These are phyloP conservation scores for Erodium moschatum DNA, from an alignment of 441 rosid species.

Conservation along the genomic window DNA sequence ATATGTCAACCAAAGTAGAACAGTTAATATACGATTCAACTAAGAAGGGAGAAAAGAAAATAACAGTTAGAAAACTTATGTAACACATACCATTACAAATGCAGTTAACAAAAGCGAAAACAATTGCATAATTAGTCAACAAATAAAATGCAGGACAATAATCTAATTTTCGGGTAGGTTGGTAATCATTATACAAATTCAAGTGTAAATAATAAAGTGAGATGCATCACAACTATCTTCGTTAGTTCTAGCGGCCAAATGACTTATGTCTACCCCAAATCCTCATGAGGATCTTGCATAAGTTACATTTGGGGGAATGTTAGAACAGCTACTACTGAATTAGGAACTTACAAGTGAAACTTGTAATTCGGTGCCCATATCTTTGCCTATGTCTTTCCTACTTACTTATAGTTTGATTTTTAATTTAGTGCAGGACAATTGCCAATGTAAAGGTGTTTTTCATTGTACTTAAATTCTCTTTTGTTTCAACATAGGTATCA, in stretches of 20 bases:
- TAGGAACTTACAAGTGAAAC: too few relatives aligned
- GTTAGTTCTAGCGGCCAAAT: too few relatives aligned
- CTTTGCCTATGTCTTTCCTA: background rate
- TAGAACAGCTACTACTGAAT: too few relatives aligned
- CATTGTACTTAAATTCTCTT: background rate
- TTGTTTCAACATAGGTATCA: background rate
- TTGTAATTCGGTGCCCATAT: too few relatives aligned
- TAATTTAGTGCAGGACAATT: background rate
- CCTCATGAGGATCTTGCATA: too few relatives aligned
- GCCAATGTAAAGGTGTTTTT: background rate
- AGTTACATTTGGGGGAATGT: too few relatives aligned
- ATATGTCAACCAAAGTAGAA: conserved; percentile 7
- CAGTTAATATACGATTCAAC: background rate
- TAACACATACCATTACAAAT: background rate
- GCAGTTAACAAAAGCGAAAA: background rate
- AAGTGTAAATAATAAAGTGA: background rate
- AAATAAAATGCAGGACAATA: background rate
- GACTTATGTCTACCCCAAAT: too few relatives aligned
- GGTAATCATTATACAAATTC: background rate
- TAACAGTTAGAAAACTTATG: background rate
- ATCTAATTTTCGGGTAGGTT: background rate
- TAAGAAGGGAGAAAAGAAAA: background rate
- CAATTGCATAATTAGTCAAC: background rate
- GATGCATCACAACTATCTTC: too few relatives aligned
- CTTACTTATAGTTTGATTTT: background rate